Base-by-base conservation (phyloP, 257 asterid species). In the Nyctanthes arbortristis region DNA sequence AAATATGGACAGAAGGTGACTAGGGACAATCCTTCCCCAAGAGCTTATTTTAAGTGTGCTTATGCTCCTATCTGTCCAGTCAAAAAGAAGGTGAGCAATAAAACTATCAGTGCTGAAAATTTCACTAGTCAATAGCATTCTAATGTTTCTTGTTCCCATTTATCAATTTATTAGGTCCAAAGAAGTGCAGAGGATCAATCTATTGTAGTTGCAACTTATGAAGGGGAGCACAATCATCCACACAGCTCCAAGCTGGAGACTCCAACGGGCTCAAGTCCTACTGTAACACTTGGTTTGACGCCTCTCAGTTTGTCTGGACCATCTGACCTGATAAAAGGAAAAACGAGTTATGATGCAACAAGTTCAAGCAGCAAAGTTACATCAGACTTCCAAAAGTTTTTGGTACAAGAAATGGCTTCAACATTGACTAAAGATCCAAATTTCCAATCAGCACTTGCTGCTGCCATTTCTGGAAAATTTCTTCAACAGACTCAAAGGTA, bases 1-100 rank as follows among this genome's bases (percentile, higher is more conserved):
- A 88, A 88, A 71, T 88, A 88, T 67, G 95, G 95, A 3, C 95
- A 88, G 80, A 88, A 88, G 80, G 89, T 88, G 75, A 85, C 95
- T 3, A 84, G 87, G 34, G 90, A 82, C 28, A 88, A 86, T 68
- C 95, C 90, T 65, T 88, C 79, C 54, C 95, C 95, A 25, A 80
- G 95, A 77, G 95, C 95, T 65, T 88, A 88, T 64, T 88, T 88
- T 87, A 89, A 83, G 73, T 94, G 99, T 72, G 88, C 99, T 60
- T 84, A 85, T 89, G 99, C 98, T 70, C 99, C 99, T 34, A 79
- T 35, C 3, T 94, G 99, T 73, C 99, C 95, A 0, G 99, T 94
- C 35, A 94, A 91, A 79, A 94, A 94, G 80, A 91, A 89, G 98
- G 98, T 90, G 66, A 30, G 25, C 54, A 43, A 43, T 43, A 43